These are phyloP conservation scores for Colletotrichum endophyticum DNA, from an alignment of 2,329 filamentous ascomycete species.

Conservation along the genomic window DNA sequence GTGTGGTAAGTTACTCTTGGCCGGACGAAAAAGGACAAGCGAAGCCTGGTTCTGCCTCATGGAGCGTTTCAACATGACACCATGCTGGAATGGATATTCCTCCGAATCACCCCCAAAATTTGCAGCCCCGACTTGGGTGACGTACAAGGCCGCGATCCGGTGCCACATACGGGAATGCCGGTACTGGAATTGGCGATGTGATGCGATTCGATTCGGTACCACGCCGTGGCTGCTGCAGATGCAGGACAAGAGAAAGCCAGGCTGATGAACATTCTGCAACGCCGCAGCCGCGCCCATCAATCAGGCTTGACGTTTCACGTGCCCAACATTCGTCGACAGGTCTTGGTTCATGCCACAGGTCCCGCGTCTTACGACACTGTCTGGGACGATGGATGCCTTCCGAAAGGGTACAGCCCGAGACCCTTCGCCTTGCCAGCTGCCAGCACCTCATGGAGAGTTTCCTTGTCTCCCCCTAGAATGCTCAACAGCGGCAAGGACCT, in stretches of 20 bases:
- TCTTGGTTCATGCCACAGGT: background rate
- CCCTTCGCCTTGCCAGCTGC: background rate
- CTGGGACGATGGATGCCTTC: background rate
- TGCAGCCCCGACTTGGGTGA: background rate
- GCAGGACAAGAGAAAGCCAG: background rate
- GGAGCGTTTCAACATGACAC: constrained; percentile 10
- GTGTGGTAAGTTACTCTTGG: background rate
- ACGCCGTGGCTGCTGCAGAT: background rate
- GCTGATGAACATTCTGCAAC: background rate
- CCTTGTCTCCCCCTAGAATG: background rate
- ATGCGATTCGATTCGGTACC: background rate
- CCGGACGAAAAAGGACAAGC: background rate
- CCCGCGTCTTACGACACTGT: background rate
- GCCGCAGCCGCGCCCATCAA: background rate
- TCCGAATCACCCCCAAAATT: background rate
- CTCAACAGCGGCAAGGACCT: background rate
- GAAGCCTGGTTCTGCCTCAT: background rate
- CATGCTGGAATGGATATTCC: constrained; percentile 1
- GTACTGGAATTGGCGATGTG: background rate
- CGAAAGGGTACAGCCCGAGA: background rate
- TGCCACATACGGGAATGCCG: constrained; percentile 2
- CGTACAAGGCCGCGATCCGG: background rate
- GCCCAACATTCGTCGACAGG: background rate
- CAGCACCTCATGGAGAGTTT: background rate
- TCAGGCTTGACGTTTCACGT: background rate